Evolutionary conservation across 2,329 filamentous ascomycete species (phyloP).

Genomic region (Clarireedia homoeocarpa): DNA sequence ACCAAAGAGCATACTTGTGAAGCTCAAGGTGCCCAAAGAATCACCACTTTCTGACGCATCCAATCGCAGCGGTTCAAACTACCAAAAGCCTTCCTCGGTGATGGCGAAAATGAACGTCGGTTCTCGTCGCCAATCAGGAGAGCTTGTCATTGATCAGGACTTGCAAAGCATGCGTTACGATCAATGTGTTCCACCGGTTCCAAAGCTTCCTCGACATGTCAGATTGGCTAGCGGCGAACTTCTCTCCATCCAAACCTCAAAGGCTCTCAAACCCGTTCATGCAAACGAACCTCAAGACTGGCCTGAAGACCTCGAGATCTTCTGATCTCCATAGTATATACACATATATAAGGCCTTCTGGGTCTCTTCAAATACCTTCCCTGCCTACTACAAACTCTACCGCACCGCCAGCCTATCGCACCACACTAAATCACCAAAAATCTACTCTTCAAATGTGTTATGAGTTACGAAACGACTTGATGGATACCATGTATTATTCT

Average conservation of each 20-base stretch:
- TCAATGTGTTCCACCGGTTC: slow-evolving; percentile 19
- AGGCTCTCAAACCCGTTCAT: background rate
- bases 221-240: slow-evolving; percentile 11
- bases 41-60: slow-evolving; percentile 18
- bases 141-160: background rate
- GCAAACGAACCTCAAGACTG: slow-evolving; percentile 2
- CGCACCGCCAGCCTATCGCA: background rate
- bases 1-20: slow-evolving; percentile 8
- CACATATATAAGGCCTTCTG: background rate
- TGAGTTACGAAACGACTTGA: slow-evolving; percentile 10
- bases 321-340: background rate
- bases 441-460: slow-evolving; percentile 6
- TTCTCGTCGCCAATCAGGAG: background rate
- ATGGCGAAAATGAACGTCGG: background rate
- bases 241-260: background rate
- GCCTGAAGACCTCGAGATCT: slow-evolving; percentile 9
- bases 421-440: background rate
- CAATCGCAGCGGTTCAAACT: slow-evolving; percentile 11
- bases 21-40: slow-evolving; percentile 4
- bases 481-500: slow-evolving; percentile 9
- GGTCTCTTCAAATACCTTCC: no score
- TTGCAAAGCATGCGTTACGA: background rate
- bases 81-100: slow-evolving; percentile 10
- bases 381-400: background rate
- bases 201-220: slow-evolving; percentile 22